Base-by-base conservation (phyloP, 306 rosid species). In the Hippophae gyantsensis region DNA sequence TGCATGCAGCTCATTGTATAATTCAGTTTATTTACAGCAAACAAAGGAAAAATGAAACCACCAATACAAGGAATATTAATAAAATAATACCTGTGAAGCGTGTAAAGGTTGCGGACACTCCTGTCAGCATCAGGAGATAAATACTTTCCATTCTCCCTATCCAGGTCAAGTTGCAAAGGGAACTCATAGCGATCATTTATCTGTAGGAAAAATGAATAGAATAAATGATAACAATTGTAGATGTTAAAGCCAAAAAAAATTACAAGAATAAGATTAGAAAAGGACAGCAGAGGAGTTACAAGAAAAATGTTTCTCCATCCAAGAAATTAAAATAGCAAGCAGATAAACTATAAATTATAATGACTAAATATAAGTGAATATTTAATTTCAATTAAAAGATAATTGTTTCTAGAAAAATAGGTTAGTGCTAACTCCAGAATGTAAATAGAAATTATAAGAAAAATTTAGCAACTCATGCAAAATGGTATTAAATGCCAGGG, bases 101-200 rank as follows among this genome's bases (percentile, higher is more conserved):
- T 89, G 81, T 93, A 93, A 60, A 88, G 95, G 79, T 93, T 93
- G 48, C 87, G 94, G 56, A 93, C 96, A 46, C 73, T 81, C 70
- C 87, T 80, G 71, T 93, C 99, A 61, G 99, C 94, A 0, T 93
- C 99, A 25, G 99, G 99, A 52, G 99, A 93, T 52, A 93, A 72
- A 82, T 93, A 93, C 54, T 84, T 93, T 13, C 99, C 89, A 77
- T 80, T 54, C 73, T 93, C 95, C 57, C 87, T 84, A 67, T 93
- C 99, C 61, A 93, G 96, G 69, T 93, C 97, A 67, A 93, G 86
- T 88, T 93, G 89, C 82, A 93, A 73, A 12, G 99, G 99, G 71
- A 93, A 93, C 82, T 93, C 99, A 73, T 93, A 93, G 38, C 90
- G 90, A 69, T 93, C 99, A 70, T 93, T 93, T 59, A 93, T 93